A percentile compares a stretch with the other conserved stretches of the same genome.
phyloP scores from a whole-genome alignment of 306 rosid genomes.

The Vigna radiata region DNA sequence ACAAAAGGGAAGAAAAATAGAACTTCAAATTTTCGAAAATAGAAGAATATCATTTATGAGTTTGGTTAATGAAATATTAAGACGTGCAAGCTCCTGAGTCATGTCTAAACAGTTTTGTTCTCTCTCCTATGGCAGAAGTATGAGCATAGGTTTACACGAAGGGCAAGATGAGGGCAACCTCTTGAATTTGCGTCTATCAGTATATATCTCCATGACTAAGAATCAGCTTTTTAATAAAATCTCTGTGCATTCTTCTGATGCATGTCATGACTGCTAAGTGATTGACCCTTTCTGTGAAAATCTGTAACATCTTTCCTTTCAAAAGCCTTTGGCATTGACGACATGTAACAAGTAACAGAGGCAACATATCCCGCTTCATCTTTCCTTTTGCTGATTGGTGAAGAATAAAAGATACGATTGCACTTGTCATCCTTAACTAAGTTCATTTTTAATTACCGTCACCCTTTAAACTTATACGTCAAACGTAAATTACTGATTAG shows the following conservation, averaged over 20 bases:
- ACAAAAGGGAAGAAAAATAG: too few relatives aligned
- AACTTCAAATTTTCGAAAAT: too few relatives aligned
- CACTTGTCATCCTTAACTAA: not conserved
- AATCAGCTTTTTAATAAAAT: slow-evolving; percentile 47
- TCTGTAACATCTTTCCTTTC: slow-evolving; percentile 27
- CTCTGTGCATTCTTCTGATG: slow-evolving; percentile 40
- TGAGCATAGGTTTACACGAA: slow-evolving; percentile 32
- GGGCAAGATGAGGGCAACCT: slow-evolving; percentile 2
- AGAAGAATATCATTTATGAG: too few relatives aligned
- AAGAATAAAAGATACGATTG: slow-evolving; percentile 3
- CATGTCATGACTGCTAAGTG: slow-evolving; percentile 35
- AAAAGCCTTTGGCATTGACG: slow-evolving; percentile 21
- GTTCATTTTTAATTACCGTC: too few relatives aligned
- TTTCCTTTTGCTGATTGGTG: not conserved
- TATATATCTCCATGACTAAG: not conserved
- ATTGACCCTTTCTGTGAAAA: slow-evolving; percentile 44
- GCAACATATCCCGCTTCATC: slow-evolving; percentile 35
- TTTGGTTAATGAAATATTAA: too few relatives aligned
- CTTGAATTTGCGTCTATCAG: not conserved
- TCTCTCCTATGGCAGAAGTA: not conserved
- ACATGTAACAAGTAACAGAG: not conserved
- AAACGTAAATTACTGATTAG: too few relatives aligned
- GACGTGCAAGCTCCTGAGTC: too few relatives aligned
- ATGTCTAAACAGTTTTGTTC: not conserved
- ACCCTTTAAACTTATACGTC: too few relatives aligned